These are phyloP conservation scores for Triadica sebifera DNA, from an alignment of 345 rosid species.

Conservation along the genomic window DNA sequence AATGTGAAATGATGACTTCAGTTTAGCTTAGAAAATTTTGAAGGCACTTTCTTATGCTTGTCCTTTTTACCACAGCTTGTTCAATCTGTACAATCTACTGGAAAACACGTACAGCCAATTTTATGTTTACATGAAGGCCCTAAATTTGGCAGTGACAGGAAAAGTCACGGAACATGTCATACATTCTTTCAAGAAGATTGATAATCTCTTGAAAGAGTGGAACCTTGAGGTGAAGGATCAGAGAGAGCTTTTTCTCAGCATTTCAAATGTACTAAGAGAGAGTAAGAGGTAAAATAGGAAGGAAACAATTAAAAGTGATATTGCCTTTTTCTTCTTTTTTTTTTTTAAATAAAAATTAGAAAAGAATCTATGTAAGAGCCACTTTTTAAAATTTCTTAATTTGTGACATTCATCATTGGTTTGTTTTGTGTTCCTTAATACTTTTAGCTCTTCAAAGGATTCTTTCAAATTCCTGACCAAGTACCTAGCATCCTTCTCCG, in stretches of 20 bases:
- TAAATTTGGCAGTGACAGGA: conserved; percentile 65
- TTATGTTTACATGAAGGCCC: conserved; percentile 74
- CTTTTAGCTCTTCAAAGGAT: conserved; percentile 66
- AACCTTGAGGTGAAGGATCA: conserved; percentile 71
- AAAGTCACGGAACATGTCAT: conserved; percentile 67
- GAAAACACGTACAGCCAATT: conserved; percentile 63
- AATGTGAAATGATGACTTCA: conserved; percentile 16
- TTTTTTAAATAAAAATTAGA: background rate
- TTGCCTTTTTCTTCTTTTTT: background rate
- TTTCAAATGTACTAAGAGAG: conserved; percentile 72
- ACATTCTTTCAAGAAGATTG: conserved; percentile 78
- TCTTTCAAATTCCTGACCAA: conserved; percentile 70
- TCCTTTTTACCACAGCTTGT: conserved; percentile 65
- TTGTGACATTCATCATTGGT: background rate
- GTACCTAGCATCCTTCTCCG: conserved; percentile 82
- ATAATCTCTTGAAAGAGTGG: conserved; percentile 94
- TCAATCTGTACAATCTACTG: conserved; percentile 87
- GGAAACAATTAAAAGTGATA: background rate
- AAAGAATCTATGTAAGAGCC: background rate
- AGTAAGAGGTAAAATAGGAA: conserved; percentile 55
- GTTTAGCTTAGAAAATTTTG: conserved; percentile 6
- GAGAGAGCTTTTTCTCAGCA: conserved; percentile 72
- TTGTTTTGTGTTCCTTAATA: background rate
- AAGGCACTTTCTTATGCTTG: conserved; percentile 19
- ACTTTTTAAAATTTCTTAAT: background rate